Percentiles rank a stretch among this genome's conserved stretches.
Evolutionary conservation across 257 asterid species (phyloP).

Genomic region (Solanum neorickii): DNA sequence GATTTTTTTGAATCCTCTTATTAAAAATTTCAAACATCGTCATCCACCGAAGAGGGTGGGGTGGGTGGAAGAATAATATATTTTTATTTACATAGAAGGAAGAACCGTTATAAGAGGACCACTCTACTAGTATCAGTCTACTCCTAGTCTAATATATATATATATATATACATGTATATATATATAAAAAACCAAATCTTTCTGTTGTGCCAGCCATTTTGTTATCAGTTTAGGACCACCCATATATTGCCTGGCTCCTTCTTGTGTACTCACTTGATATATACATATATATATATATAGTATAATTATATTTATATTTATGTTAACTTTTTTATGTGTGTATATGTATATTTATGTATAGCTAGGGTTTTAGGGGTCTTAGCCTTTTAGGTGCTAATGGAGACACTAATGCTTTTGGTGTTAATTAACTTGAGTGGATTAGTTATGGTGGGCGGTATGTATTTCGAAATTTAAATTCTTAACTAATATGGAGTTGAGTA

Average conservation of each 20-base stretch:
- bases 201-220: not conserved
- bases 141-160: not conserved
- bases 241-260: not conserved
- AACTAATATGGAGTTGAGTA: fast-evolving
- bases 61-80: not conserved
- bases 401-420: not conserved
- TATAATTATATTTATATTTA: not conserved
- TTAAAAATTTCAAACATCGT: not conserved
- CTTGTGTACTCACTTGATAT: not conserved
- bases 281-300: not conserved
- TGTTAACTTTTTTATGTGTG: not conserved
- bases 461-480: not conserved
- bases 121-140: slow-evolving; percentile 8
- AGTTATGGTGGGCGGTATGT: not conserved
- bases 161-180: not conserved
- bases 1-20: not conserved
- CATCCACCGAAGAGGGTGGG: not conserved
- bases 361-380: not conserved
- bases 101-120: slow-evolving; percentile 12
- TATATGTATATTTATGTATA: not conserved
- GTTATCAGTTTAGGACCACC: slow-evolving; percentile 11
- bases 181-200: not conserved
- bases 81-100: not conserved
- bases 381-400: not conserved
- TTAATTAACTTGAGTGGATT: not conserved